Conservation (phyloP, 345 rosid genomes). For the Populus pruinosa region DNA sequence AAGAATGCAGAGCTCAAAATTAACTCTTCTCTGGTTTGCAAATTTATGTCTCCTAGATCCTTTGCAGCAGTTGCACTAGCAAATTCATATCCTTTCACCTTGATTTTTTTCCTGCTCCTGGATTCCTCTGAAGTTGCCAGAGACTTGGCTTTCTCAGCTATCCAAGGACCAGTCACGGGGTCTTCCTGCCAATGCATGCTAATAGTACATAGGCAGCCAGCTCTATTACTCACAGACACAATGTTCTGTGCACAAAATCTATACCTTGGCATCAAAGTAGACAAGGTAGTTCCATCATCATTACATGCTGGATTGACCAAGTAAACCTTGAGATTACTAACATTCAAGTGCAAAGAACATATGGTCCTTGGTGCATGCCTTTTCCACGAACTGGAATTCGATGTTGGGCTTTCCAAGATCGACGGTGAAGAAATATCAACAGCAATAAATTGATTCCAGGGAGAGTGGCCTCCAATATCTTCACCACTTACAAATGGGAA, state of each 20-base stretch:
- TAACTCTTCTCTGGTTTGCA: constrained; percentile 57
- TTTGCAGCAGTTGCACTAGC: constrained; percentile 55
- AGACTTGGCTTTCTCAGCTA: constrained; percentile 69
- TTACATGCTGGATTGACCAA: constrained; percentile 46
- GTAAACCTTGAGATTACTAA: constrained; percentile 56
- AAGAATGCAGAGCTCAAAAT: constrained; percentile 58
- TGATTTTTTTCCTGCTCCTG: constrained; percentile 39
- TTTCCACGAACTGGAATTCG: constrained; percentile 38
- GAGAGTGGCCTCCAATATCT: constrained; percentile 32
- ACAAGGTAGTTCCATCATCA: constrained; percentile 27
- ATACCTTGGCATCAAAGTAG: constrained; percentile 21
- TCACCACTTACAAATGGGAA: constrained; percentile 53
- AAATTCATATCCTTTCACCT: constrained; percentile 62
- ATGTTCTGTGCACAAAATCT: constrained; percentile 50
- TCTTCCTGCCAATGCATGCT: constrained; percentile 80
- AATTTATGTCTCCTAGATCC: constrained; percentile 49
- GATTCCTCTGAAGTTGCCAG: constrained; percentile 60
- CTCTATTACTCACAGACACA: constrained; percentile 44
- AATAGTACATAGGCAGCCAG: constrained; percentile 49
- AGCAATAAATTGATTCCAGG: constrained; percentile 66
- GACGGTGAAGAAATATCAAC: constrained; percentile 53
- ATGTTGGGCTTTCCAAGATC: constrained; percentile 22
- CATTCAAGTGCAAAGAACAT: constrained; percentile 49
- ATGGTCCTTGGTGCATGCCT: constrained; percentile 36
- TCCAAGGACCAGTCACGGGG: constrained; percentile 55